Percentiles rank a stretch among this genome's conserved stretches.
phyloP scores from a whole-genome alignment of 225 moss, liverwort and hornwort genomes.

The Bryum argenteum region DNA sequence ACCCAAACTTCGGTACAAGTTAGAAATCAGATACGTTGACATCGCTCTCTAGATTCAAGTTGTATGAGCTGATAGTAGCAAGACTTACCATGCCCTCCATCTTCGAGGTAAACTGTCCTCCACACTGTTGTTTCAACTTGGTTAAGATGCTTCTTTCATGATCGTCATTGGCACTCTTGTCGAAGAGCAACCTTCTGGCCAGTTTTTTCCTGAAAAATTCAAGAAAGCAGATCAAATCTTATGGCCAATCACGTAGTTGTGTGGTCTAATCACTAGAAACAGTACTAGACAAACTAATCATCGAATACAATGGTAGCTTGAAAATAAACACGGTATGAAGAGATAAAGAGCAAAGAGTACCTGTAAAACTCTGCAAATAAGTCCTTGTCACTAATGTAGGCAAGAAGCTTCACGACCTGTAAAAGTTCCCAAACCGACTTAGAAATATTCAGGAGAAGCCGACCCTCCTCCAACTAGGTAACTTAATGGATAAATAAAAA shows the following conservation, averaged over 20 bases:
- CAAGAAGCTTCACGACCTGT: constrained; percentile 98
- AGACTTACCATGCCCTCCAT: constrained; percentile 96
- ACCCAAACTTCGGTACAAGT: neutral
- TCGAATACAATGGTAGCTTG: neutral
- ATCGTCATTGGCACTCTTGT: constrained; percentile 98
- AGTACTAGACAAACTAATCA: neutral
- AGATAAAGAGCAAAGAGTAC: constrained; percentile 29
- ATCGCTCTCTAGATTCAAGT: neutral
- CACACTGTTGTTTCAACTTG: constrained; percentile 97
- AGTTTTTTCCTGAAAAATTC: constrained; percentile 72
- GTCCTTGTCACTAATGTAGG: constrained; percentile 98
- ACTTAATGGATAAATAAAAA: neutral
- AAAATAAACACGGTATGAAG: neutral
- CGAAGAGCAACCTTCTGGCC: constrained; percentile 89
- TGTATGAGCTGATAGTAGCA: neutral
- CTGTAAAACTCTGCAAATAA: constrained; percentile 98
- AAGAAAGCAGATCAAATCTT: neutral
- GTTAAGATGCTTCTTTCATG: constrained; percentile 98
- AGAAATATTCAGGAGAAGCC: neutral
- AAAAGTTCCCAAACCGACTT: neutral
- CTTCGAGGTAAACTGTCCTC: constrained; percentile 97
- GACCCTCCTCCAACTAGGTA: neutral
- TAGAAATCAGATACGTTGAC: neutral
- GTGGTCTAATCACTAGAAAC: neutral
- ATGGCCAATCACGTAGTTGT: neutral